A percentile compares a stretch with the other conserved stretches of the same genome.
Evolutionary conservation across 768 basidiomycete genomes (phyloP).

Genomic region (Leccinum truebloodii): DNA sequence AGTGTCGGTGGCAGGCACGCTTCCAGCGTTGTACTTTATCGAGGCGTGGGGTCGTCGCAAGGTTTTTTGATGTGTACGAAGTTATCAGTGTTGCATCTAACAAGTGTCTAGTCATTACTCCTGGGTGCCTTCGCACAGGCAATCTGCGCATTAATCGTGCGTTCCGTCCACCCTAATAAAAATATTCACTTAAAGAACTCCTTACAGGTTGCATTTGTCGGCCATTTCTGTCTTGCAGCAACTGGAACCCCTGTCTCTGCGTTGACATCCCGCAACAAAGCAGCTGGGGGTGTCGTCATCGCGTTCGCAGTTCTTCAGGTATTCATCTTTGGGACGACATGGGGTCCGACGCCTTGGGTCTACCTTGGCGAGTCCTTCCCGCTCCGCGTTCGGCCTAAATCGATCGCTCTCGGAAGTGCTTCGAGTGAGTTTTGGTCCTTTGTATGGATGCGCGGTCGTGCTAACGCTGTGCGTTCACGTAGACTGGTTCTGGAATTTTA

Average conservation of each 20-base stretch:
- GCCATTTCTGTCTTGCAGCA: conserved; percentile 66
- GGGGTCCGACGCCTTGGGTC: conserved; percentile 78
- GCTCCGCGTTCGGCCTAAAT: conserved; percentile 74
- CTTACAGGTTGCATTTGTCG: conserved; percentile 63
- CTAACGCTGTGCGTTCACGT: not conserved
- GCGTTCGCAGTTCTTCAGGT: conserved; percentile 80
- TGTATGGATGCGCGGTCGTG: conserved; percentile 7
- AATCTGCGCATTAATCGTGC: conserved; percentile 59
- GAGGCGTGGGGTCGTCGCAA: conserved; percentile 75
- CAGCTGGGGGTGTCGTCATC: conserved; percentile 67
- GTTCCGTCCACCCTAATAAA: conserved; percentile 14
- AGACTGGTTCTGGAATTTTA: conserved; percentile 77
- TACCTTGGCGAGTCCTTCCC: conserved; percentile 83
- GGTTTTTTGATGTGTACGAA: conserved; percentile 33
- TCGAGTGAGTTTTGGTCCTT: conserved; percentile 36
- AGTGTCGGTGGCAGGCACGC: conserved; percentile 69
- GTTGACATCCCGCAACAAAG: conserved; percentile 56
- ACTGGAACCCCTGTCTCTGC: conserved; percentile 44
- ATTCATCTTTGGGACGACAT: conserved; percentile 69
- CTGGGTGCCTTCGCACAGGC: conserved; percentile 63
- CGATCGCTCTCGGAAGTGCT: conserved; percentile 73
- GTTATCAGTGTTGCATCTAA: not conserved
- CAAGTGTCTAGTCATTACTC: conserved; percentile 54
- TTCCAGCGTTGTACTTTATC: conserved; percentile 69
- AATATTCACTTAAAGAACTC: not conserved